Conservation (phyloP, 2,329 filamentous ascomycete genomes). For the Emericellopsis cladophorae region DNA sequence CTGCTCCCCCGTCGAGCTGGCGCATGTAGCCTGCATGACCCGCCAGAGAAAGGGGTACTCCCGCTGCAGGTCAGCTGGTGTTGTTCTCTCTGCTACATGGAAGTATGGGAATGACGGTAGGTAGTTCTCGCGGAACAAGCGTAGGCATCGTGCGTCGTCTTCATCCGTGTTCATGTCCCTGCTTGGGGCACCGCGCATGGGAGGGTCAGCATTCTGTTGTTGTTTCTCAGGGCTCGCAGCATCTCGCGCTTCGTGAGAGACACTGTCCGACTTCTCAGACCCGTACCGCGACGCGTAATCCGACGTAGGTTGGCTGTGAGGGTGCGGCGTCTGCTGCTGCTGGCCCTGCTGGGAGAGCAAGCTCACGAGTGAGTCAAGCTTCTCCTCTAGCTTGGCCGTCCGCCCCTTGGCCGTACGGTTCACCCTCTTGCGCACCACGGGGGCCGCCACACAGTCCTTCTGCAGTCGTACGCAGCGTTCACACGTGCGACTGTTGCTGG, state of each 20-base stretch:
- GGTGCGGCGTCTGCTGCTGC: neutral
- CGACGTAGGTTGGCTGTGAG: neutral
- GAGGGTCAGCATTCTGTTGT: no score
- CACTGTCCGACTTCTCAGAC: no score
- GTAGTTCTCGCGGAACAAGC: slow-evolving; percentile 24
- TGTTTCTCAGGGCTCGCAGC: no score
- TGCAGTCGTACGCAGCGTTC: slow-evolving; percentile 30
- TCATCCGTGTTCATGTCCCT: no score
- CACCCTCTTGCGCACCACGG: slow-evolving; percentile 23
- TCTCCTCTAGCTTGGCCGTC: slow-evolving; percentile 33
- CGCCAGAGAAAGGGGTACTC: slow-evolving; percentile 36
- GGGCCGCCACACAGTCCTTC: slow-evolving; percentile 31
- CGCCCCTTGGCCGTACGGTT: slow-evolving; percentile 18
- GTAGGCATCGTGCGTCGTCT: slow-evolving; percentile 8
- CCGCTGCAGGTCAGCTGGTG: slow-evolving; percentile 16
- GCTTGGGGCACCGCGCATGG: no score
- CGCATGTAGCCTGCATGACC: slow-evolving; percentile 31
- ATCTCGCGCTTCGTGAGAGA: no score
- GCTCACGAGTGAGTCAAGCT: slow-evolving; percentile 32
- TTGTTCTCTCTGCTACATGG: slow-evolving; percentile 19
- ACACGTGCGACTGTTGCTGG: slow-evolving; percentile 12
- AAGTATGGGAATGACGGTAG: slow-evolving; percentile 31
- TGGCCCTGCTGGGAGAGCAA: slow-evolving; percentile 20
- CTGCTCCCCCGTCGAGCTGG: slow-evolving; percentile 26
- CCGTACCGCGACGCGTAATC: neutral